phyloP scores from a whole-genome alignment of 768 basidiomycete genomes.

The Tulasnella sp. region DNA sequence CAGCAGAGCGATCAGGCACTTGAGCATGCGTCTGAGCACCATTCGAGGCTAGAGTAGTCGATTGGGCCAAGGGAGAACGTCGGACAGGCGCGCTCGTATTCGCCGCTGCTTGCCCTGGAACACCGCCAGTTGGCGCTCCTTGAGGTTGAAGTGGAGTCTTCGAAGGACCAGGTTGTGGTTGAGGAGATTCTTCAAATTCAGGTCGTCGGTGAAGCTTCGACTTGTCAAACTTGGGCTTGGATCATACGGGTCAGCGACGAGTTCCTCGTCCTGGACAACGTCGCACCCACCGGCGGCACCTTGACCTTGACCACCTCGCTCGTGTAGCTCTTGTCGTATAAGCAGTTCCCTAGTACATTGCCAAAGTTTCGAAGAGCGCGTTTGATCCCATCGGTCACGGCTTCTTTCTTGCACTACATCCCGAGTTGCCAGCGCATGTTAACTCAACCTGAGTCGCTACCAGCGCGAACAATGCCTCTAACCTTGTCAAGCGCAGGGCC shows the following conservation, averaged over 20 bases:
- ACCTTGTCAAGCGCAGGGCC: conserved; percentile 90
- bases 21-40: background rate
- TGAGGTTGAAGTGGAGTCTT: background rate
- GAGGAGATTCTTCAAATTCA: conserved; percentile 53
- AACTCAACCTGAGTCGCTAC: background rate
- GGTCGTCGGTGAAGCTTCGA: conserved; percentile 65
- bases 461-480: conserved; percentile 33
- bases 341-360: conserved; percentile 89
- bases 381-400: conserved; percentile 92
- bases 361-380: conserved; percentile 89
- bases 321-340: conserved; percentile 92
- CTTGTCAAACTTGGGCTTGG: conserved; percentile 64
- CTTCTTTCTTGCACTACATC: conserved; percentile 94
- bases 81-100: background rate
- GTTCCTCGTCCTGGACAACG: background rate
- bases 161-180: background rate
- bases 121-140: background rate
- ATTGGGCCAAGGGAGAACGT: background rate
- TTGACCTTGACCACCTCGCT: conserved; percentile 85
- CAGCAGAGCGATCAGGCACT: background rate
- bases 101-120: background rate
- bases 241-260: background rate
- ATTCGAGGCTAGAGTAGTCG: background rate
- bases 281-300: conserved; percentile 62
- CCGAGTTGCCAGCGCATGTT: background rate